A percentile compares a stretch with the other conserved stretches of the same genome.
phyloP scores from a whole-genome alignment of 2,329 filamentous ascomycete genomes.

The Trichoderma harzianum region DNA sequence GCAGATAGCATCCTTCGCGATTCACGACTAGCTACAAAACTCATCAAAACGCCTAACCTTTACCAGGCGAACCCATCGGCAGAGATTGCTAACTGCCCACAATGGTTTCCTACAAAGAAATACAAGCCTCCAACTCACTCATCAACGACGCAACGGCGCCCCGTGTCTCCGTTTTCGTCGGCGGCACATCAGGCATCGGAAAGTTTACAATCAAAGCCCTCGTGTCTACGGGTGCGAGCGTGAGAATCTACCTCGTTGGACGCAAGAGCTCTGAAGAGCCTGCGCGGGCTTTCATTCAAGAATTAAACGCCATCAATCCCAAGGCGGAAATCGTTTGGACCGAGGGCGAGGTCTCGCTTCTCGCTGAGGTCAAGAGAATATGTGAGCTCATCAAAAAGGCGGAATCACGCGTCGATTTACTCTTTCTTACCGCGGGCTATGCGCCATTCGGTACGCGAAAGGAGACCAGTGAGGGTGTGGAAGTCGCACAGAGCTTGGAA shows the following conservation, averaged over 20 bases:
- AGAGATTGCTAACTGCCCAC: not conserved
- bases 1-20: not conserved
- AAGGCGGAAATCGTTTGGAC: not conserved
- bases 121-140: not conserved
- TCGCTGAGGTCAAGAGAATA: not conserved
- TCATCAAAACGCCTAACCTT: not conserved
- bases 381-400: not conserved
- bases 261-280: not conserved
- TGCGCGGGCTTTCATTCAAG: not conserved
- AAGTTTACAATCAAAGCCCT: not conserved
- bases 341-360: not conserved
- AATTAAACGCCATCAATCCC: not conserved
- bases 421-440: not conserved
- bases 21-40: not conserved
- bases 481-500: not conserved
- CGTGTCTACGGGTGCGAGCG: not conserved
- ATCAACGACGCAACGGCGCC: not conserved
- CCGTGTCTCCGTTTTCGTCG: not conserved
- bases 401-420: not conserved
- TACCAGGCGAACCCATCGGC: fast-evolving
- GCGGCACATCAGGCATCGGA: not conserved
- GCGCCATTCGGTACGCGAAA: not conserved
- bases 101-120: not conserved
- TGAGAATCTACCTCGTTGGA: not conserved
- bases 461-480: not conserved